Conservation (phyloP, 805 yeast species). For the Wickerhamiella dianesei region DNA sequence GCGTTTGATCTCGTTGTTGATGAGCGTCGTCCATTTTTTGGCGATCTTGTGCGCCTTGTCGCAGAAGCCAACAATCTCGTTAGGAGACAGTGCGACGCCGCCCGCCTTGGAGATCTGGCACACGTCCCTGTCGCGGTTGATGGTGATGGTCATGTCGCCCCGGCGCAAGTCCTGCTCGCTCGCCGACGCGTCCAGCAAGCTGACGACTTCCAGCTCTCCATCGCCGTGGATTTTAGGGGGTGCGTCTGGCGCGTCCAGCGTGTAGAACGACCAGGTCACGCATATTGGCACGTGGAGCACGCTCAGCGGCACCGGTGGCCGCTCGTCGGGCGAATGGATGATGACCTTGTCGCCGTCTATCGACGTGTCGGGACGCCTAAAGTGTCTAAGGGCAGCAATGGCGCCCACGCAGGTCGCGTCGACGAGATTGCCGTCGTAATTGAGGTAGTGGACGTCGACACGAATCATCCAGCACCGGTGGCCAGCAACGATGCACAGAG, state of each 20-base stretch:
- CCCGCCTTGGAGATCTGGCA: conserved; percentile 88
- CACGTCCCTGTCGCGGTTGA: conserved; percentile 80
- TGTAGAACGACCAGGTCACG: conserved; percentile 76
- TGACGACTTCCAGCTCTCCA: conserved; percentile 4
- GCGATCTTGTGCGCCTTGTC: conserved; percentile 53
- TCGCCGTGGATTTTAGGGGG: conserved; percentile 27
- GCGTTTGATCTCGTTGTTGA: conserved; percentile 39
- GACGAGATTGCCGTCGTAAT: conserved; percentile 85
- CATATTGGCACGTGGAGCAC: conserved; percentile 83
- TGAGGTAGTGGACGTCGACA: conserved; percentile 78
- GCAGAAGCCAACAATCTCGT: conserved; percentile 52
- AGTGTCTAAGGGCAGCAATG: conserved; percentile 72
- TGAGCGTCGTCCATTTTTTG: conserved; percentile 47
- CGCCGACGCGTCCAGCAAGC: conserved; percentile 51
- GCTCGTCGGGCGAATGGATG: conserved; percentile 58
- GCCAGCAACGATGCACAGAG: conserved; percentile 82
- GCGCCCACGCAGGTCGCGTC: conserved; percentile 88
- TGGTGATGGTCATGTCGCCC: conserved; percentile 71
- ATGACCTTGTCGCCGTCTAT: conserved; percentile 37
- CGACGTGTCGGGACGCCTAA: conserved; percentile 69
- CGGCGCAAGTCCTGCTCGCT: conserved; percentile 66
- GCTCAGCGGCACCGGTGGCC: conserved; percentile 77
- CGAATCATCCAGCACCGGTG: conserved; percentile 80
- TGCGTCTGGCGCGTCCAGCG: conserved; percentile 53
- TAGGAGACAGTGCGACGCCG: conserved; percentile 70